Evolutionary conservation across 306 rosid genomes (phyloP), one percentile per base, ranked within the genome.

Genomic region (Amphicarpaea edgeworthii): DNA sequence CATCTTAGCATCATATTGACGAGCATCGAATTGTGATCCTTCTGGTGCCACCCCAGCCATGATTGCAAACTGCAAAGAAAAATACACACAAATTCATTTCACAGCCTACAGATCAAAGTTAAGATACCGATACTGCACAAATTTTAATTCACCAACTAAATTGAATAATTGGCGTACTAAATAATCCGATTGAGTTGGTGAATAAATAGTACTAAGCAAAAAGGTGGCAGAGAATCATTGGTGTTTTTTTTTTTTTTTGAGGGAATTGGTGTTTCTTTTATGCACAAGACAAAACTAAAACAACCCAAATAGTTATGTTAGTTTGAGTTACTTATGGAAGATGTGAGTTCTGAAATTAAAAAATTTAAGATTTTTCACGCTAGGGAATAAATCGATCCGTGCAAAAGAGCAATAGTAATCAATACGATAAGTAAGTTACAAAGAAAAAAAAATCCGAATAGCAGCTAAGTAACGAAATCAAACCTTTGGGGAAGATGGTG

Each of bases 31-130:
- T 38, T 88, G 87, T 1, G 93, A 85, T 79, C 93, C 96, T 79
- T 90, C 93, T 0, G 88, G 83, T 72, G 65, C 83, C 38, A 61
- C 4, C 76, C 88, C 69, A 81, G 96, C 88, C 96, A 90, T 90
- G 78, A 79, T 79, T 82, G 72, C 67, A 71, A 79, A 71, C 46
- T 62, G 55, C 21, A 65, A 80, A 45, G 45, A 71, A 55, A 60
- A 43, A 54, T 9, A 45, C 43, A 37, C 8, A 50, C 38, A 3
- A 67, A 72, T 15, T 45, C 62, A 65, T 26, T 54, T 67, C 23
- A 30, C 41, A 71, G 4, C 41, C 61, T 26, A 30, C 12, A 45
- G 43, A 51, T 32, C 67, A 68, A 23, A 43, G 64, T 37, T 43
- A 30, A 69, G 42, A 63, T 24, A 23, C 49, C 17, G 21, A 67